Evolutionary conservation across 2,329 filamentous ascomycete genomes (phyloP).

Genomic region (Aspergillus sp.): DNA sequence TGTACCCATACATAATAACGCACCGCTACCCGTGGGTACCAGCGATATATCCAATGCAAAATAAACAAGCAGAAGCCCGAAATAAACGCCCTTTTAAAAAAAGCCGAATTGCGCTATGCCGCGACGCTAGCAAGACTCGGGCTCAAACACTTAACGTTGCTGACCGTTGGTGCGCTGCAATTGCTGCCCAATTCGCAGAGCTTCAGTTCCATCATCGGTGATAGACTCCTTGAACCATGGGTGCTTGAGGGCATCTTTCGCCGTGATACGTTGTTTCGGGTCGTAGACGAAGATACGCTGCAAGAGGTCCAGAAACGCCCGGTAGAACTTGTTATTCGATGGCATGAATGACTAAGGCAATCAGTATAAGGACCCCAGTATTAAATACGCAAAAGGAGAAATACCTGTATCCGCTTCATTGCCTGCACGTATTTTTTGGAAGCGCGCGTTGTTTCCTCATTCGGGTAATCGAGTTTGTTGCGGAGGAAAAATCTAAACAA

Average conservation of each 20-base stretch:
- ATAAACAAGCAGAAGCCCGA: constrained; percentile 2
- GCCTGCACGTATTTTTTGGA: constrained; percentile 66
- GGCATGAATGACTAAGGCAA: constrained; percentile 62
- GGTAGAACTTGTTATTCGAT: constrained; percentile 59
- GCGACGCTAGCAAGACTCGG: not conserved
- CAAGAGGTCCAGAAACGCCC: constrained; percentile 62
- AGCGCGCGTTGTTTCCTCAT: constrained; percentile 61
- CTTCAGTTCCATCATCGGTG: constrained; percentile 66
- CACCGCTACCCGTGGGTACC: constrained; percentile 8
- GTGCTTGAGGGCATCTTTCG: constrained; percentile 64
- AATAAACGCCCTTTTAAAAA: not conserved
- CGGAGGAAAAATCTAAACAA: constrained; percentile 53
- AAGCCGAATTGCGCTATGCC: not conserved
- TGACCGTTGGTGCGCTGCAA: constrained; percentile 31
- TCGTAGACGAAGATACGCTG: constrained; percentile 67
- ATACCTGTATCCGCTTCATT: constrained; percentile 64
- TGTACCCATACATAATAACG: constrained; percentile 19
- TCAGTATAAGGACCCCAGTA: constrained; percentile 16
- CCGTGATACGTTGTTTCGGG: constrained; percentile 63
- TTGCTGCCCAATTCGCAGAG: constrained; percentile 56
- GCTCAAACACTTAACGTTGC: constrained; percentile 17
- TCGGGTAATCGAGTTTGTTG: constrained; percentile 63
- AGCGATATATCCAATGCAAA: constrained; percentile 11
- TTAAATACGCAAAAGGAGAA: constrained; percentile 19
- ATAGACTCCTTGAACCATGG: constrained; percentile 66